phyloP scores from a whole-genome alignment of 371 early-diverging fungal species.

The Mortierella sp. region DNA sequence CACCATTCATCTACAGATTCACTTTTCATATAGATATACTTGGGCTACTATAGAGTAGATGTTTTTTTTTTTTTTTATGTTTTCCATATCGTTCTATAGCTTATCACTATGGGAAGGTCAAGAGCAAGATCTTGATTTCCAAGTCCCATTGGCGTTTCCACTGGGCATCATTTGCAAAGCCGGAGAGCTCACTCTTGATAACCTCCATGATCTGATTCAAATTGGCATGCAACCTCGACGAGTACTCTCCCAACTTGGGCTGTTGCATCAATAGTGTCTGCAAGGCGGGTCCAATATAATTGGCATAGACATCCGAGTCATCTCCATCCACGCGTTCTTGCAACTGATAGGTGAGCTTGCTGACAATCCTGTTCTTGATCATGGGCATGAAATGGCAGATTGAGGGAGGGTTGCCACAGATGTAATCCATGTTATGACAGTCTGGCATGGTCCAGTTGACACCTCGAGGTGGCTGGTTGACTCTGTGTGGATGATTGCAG shows the following conservation, averaged over 20 bases:
- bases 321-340: constrained; percentile 18
- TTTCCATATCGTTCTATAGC: not conserved
- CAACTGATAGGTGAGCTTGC: constrained; percentile 16
- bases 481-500: constrained; percentile 66
- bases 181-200: not conserved
- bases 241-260: constrained; percentile 3
- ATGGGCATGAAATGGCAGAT: constrained; percentile 68
- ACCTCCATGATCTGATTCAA: constrained; percentile 32
- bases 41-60: too few species aligned
- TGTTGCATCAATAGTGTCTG: constrained; percentile 16
- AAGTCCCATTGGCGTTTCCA: constrained; percentile 43
- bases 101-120: constrained; percentile 26
- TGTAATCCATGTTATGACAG: constrained; percentile 70
- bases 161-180: constrained; percentile 17
- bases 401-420: constrained; percentile 76
- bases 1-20: not conserved
- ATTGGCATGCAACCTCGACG: constrained; percentile 31
- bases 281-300: constrained; percentile 31
- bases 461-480: constrained; percentile 65
- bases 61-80: not conserved
- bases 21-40: too few species aligned
- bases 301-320: constrained; percentile 40
- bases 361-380: constrained; percentile 39
- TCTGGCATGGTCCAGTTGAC: constrained; percentile 69
- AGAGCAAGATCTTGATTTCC: constrained; percentile 38